phyloP scores from a whole-genome alignment of 2,329 filamentous ascomycete genomes.

The Dactylella cylindrospora region DNA sequence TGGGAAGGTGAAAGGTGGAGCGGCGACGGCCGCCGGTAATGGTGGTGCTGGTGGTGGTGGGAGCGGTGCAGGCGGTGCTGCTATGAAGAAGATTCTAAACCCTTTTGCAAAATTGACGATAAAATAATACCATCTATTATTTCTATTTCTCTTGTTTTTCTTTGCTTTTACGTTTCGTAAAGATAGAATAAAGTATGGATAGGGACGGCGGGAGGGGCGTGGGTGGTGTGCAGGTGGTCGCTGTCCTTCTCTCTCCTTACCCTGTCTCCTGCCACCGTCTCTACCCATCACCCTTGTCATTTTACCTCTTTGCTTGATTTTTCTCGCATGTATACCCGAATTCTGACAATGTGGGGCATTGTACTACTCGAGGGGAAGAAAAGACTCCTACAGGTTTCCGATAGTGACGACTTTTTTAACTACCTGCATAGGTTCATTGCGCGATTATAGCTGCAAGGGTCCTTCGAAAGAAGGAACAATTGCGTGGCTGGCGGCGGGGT shows the following conservation, averaged over 20 bases:
- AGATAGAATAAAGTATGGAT: background rate
- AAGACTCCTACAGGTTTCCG: no score
- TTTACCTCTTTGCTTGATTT: constrained; percentile 5
- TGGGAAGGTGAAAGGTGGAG: constrained; percentile 41
- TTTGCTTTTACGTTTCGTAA: background rate
- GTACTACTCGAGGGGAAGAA: no score
- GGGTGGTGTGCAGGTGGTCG: constrained; percentile 5
- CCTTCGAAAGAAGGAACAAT: constrained; percentile 3
- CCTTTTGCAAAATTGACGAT: constrained; percentile 24
- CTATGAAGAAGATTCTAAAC: constrained; percentile 38
- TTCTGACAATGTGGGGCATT: constrained; percentile 18
- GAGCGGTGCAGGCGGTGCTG: constrained; percentile 20
- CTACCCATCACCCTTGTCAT: no score
- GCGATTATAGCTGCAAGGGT: constrained; percentile 13
- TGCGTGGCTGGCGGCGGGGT: background rate
- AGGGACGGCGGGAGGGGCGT: constrained; percentile 2
- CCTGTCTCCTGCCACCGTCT: no score
- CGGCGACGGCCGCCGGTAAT: no score
- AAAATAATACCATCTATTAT: background rate
- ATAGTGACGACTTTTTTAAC: no score
- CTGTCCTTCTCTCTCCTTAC: constrained; percentile 3
- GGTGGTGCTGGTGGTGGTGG: no score
- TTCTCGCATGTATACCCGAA: constrained; percentile 35
- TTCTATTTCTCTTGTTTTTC: constrained; percentile 2
- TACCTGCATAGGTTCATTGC: constrained; percentile 17